These are phyloP conservation scores for Dimocarpus longan DNA, from an alignment of 345 rosid species.

Conservation along the genomic window DNA sequence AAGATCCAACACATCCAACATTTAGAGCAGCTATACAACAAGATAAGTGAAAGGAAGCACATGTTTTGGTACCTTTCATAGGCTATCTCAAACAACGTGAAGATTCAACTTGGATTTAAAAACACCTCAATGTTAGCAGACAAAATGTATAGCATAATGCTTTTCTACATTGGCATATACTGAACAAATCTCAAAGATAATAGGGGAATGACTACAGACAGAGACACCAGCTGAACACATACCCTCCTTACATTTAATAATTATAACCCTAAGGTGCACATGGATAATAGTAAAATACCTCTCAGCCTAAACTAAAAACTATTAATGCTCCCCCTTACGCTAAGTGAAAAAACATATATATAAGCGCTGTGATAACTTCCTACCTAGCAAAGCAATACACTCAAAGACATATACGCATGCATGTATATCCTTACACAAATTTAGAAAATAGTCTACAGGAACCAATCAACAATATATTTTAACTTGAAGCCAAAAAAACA, in stretches of 20 bases:
- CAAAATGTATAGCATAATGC: neutral
- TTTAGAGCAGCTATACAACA: neutral
- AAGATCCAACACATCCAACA: neutral
- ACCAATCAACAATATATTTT: neutral
- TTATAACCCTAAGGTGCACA: no score
- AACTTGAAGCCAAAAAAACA: slow-evolving; percentile 1
- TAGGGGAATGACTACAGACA: no score
- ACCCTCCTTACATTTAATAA: no score
- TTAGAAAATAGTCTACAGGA: neutral
- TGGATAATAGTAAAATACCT: neutral
- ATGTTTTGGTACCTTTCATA: neutral
- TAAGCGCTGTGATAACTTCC: neutral
- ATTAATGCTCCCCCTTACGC: neutral
- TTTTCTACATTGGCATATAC: neutral
- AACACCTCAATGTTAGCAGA: neutral
- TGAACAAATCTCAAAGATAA: neutral
- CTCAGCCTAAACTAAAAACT: neutral
- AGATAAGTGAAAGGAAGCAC: neutral
- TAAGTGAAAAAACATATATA: neutral
- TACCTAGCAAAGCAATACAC: neutral
- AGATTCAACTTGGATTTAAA: neutral
- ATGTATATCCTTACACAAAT: neutral
- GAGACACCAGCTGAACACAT: no score
- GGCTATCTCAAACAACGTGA: neutral
- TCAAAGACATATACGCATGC: neutral